phyloP scores from a whole-genome alignment of 495 filamentous ascomycete genomes.

The Trichoderma virens region DNA sequence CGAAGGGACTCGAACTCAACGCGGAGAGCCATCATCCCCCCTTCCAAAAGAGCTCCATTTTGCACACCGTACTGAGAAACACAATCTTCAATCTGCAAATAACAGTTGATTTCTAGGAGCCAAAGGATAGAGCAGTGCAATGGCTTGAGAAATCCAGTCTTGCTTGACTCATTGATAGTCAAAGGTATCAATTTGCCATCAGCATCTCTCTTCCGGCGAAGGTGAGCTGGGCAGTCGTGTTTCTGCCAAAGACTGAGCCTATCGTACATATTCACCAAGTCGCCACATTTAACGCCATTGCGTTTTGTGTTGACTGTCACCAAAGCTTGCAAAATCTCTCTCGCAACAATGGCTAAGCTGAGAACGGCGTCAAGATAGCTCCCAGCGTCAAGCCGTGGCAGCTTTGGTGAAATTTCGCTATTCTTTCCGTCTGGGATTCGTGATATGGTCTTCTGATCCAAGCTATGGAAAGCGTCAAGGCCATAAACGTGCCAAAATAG shows the following conservation, averaged over 20 bases:
- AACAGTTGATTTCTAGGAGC: neutral
- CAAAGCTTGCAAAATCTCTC: neutral
- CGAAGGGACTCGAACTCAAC: neutral
- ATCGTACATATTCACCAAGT: neutral
- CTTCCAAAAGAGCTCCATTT: neutral
- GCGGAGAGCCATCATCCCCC: neutral
- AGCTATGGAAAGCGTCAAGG: neutral
- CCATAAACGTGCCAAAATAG: neutral
- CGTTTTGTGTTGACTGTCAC: constrained; percentile 1
- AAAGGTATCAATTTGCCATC: neutral
- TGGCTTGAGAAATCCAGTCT: neutral
- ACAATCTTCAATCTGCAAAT: neutral
- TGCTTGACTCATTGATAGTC: neutral
- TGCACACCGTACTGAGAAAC: neutral
- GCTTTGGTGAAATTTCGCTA: neutral
- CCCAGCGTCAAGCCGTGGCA: neutral
- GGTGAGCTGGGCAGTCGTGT: neutral
- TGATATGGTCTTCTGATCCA: neutral
- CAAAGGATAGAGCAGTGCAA: constrained; percentile 1
- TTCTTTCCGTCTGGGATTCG: neutral
- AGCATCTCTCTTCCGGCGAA: neutral
- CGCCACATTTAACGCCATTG: neutral
- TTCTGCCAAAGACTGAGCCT: neutral
- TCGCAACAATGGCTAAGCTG: neutral
- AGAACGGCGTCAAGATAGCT: neutral